Evolutionary conservation across 257 asterid genomes (phyloP).

Genomic region (Solanum paucissectum): DNA sequence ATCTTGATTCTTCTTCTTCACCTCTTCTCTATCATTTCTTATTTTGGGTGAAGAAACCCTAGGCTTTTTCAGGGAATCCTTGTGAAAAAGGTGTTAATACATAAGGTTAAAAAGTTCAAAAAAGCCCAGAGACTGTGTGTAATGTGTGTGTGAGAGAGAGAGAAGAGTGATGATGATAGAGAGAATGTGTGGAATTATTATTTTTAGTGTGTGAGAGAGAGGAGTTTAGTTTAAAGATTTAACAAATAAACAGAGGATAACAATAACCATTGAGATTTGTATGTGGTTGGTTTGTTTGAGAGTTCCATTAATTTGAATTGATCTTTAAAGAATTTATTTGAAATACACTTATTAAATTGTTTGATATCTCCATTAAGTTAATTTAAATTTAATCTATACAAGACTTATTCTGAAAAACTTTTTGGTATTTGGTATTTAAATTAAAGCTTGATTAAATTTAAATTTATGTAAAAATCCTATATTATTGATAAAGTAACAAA

Average conservation of each 20-base stretch:
- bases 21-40: neutral
- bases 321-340: too few species aligned
- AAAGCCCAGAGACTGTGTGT: constrained; percentile 11
- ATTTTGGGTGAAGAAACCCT: constrained; percentile 2
- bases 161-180: neutral
- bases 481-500: too few species aligned
- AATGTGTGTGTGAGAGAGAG: constrained; percentile 8
- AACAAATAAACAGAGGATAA: neutral
- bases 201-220: constrained; percentile 5
- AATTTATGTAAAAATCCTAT: too few species aligned
- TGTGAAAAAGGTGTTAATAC: constrained; percentile 25
- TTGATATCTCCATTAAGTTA: too few species aligned
- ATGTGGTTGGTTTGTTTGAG: too few species aligned
- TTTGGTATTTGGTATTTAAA: too few species aligned
- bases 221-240: neutral
- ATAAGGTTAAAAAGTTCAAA: constrained; percentile 17
- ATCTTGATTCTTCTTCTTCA: neutral
- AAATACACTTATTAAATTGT: too few species aligned
- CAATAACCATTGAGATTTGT: neutral
- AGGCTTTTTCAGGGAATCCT: constrained; percentile 47
- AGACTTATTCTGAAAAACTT: too few species aligned
- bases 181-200: neutral
- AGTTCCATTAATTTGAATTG: too few species aligned
- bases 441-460: fast-evolving
- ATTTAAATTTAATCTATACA: too few species aligned